These are phyloP conservation scores for Pontederia paniculata DNA, from an alignment of 176 grass and related monocot genomes.

Conservation along the genomic window DNA sequence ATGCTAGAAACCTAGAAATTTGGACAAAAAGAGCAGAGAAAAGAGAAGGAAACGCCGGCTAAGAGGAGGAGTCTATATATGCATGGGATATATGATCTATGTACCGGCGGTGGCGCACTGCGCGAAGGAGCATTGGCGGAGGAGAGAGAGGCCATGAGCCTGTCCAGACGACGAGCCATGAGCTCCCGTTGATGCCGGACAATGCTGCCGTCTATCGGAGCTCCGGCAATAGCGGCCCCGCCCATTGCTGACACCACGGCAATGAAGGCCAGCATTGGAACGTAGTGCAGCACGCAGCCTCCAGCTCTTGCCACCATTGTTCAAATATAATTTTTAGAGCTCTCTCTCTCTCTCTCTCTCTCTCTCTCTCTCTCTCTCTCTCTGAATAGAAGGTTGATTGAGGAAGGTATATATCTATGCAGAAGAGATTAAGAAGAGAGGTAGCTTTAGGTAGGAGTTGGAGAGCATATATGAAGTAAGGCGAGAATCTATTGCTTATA, in stretches of 20 bases:
- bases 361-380: too few species aligned
- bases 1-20: neutral
- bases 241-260: neutral
- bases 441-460: too few species aligned
- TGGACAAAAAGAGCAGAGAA: neutral
- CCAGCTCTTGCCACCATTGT: too few species aligned
- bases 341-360: too few species aligned
- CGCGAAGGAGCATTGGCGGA: neutral
- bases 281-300: too few species aligned
- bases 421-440: too few species aligned
- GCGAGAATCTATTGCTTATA: too few species aligned
- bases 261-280: neutral
- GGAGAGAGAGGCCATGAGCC: neutral
- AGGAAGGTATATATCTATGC: too few species aligned
- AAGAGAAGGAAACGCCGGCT: neutral
- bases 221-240: neutral
- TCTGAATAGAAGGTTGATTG: too few species aligned
- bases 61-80: neutral
- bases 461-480: too few species aligned
- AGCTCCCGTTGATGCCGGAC: neutral
- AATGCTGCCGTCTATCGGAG: neutral
- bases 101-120: neutral
- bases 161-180: neutral
- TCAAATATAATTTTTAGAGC: too few species aligned
- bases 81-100: neutral